Evolutionary conservation across 805 yeast genomes (phyloP).

Genomic region (Sugiyamaella smithiae): DNA sequence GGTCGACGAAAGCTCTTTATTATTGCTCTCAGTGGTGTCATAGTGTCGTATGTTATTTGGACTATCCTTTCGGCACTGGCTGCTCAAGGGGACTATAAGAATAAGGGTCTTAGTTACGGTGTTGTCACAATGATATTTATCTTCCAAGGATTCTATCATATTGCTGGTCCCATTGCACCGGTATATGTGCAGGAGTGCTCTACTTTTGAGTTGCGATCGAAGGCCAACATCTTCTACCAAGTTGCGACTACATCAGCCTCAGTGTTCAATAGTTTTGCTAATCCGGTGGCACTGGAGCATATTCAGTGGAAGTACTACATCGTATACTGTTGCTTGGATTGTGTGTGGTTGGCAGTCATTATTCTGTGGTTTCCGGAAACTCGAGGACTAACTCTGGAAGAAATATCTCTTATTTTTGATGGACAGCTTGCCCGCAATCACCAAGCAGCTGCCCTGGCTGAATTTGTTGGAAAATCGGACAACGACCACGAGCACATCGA

Average conservation of each 20-base stretch:
- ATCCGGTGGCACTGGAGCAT: conserved; percentile 40
- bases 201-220: not conserved
- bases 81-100: conserved; percentile 7
- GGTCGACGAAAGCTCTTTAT: conserved; percentile 17
- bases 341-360: conserved; percentile 17
- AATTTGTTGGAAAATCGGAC: conserved; percentile 5
- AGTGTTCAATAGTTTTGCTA: conserved; percentile 22
- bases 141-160: conserved; percentile 6
- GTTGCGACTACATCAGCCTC: not conserved
- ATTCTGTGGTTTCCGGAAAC: conserved; percentile 39
- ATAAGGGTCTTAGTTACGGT: conserved; percentile 10
- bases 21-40: conserved; percentile 12
- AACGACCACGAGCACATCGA: conserved; percentile 4
- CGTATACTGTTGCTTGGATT: conserved; percentile 24
- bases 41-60: conserved; percentile 34
- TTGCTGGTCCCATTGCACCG: not conserved
- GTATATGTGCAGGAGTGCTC: conserved; percentile 2
- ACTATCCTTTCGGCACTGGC: conserved; percentile 44
- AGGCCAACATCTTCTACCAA: conserved; percentile 1
- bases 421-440: conserved; percentile 19
- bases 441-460: conserved; percentile 6
- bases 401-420: conserved; percentile 33
- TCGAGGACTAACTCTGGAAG: conserved; percentile 41
- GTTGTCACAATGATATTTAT: conserved; percentile 19
- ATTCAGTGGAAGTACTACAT: conserved; percentile 45